Percentiles rank a stretch among this genome's conserved stretches.
Conservation (phyloP, 305 asterid species). For the Solanum hybrid region DNA sequence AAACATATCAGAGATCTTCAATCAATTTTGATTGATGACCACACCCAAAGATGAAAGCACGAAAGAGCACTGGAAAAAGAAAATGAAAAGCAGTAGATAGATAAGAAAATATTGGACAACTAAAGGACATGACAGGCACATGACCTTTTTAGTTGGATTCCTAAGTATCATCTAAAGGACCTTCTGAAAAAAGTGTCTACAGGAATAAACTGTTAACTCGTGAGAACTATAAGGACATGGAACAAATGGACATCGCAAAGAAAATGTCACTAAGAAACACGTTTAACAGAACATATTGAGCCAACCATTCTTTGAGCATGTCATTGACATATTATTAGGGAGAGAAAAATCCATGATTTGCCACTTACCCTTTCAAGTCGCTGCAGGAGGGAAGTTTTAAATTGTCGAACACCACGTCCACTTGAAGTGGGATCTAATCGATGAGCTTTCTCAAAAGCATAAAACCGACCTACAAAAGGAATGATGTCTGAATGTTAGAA, state of each 20-base stretch:
- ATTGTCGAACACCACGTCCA: constrained; percentile 99
- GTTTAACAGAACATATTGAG: background rate
- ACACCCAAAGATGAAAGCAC: background rate
- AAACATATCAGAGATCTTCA: background rate
- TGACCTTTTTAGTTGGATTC: background rate
- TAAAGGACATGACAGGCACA: background rate
- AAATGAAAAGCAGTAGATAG: background rate
- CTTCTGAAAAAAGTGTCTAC: background rate
- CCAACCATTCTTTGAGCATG: background rate
- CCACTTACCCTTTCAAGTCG: constrained; percentile 85
- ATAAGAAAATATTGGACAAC: background rate
- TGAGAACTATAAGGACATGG: background rate
- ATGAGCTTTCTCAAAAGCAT: constrained; percentile 98
- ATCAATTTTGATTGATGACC: background rate
- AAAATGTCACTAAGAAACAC: background rate
- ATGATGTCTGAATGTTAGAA: background rate
- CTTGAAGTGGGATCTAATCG: constrained; percentile 91
- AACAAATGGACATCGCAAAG: background rate
- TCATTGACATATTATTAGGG: background rate
- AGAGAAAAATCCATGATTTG: background rate
- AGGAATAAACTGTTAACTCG: background rate
- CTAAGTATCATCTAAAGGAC: background rate
- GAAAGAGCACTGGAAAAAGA: background rate
- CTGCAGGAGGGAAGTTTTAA: constrained; percentile 95
- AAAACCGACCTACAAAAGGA: constrained; percentile 70